Percentiles rank a stretch among this genome's conserved stretches.
phyloP scores from a whole-genome alignment of 2,329 filamentous ascomycete genomes.

The Stachybotrys echinatus region DNA sequence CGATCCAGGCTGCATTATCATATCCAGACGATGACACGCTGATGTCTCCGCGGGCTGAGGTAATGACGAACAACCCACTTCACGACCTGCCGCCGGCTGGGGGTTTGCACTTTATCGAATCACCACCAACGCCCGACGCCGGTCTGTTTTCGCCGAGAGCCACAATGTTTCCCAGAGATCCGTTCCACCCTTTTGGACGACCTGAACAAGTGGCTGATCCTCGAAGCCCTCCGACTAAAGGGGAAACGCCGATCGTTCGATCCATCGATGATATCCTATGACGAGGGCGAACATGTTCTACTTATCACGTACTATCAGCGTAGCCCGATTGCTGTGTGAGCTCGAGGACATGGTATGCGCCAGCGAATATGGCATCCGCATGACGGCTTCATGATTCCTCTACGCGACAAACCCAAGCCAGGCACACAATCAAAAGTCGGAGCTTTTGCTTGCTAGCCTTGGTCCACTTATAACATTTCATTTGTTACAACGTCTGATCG shows the following conservation, averaged over 20 bases:
- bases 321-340: too few species aligned
- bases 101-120: conserved; percentile 28
- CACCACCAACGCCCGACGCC: conserved; percentile 45
- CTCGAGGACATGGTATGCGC: too few species aligned
- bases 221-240: conserved; percentile 68
- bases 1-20: conserved; percentile 5
- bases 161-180: conserved; percentile 48
- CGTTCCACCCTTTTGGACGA: conserved; percentile 45
- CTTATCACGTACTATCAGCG: too few species aligned
- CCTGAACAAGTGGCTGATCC: conserved; percentile 56
- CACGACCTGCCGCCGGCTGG: conserved; percentile 28
- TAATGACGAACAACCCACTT: conserved; percentile 66
- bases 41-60: conserved; percentile 66
- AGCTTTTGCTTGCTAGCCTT: too few species aligned
- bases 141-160: conserved; percentile 49
- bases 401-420: too few species aligned
- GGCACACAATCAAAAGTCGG: too few species aligned
- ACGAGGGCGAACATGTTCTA: conserved; percentile 6
- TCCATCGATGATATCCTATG: conserved; percentile 75
- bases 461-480: too few species aligned
- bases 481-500: too few species aligned
- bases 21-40: conserved; percentile 47
- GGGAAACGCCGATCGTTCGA: conserved; percentile 68
- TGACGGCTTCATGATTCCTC: too few species aligned
- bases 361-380: too few species aligned